Percentiles rank a stretch among this genome's conserved stretches.
Conservation (phyloP, 768 basidiomycete genomes). For the Pleurotus ostreatus region DNA sequence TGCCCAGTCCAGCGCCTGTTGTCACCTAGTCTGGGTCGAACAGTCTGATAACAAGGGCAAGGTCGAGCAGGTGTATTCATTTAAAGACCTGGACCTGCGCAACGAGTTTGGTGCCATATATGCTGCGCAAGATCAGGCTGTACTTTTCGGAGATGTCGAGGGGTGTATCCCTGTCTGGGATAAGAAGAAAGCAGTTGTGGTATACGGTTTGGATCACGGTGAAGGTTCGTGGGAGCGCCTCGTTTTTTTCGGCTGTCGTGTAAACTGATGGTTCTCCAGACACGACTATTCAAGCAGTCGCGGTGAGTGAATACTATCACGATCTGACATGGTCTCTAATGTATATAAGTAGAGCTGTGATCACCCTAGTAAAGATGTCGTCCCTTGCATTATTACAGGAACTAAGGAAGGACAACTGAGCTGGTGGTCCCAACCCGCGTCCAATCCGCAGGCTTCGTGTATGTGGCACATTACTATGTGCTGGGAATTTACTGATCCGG, state of each 20-base stretch:
- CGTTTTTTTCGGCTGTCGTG: conserved; percentile 6
- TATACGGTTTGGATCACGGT: conserved; percentile 59
- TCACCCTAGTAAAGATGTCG: conserved; percentile 31
- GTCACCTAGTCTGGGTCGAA: conserved; percentile 48
- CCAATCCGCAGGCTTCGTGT: not conserved
- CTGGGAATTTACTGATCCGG: not conserved
- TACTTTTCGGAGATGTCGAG: conserved; percentile 54
- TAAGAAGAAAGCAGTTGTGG: conserved; percentile 42
- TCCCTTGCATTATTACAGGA: conserved; percentile 41
- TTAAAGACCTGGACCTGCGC: conserved; percentile 33
- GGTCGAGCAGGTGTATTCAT: conserved; percentile 49
- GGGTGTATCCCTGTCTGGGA: conserved; percentile 64
- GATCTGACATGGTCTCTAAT: conserved; percentile 9
- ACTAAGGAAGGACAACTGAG: conserved; percentile 50
- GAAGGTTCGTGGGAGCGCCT: conserved; percentile 39
- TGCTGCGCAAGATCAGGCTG: conserved; percentile 44
- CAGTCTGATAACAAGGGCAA: conserved; percentile 46
- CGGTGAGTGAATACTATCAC: conserved; percentile 27
- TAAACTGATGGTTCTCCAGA: conserved; percentile 18
- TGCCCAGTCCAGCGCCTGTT: conserved; percentile 44
- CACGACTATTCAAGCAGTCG: conserved; percentile 37
- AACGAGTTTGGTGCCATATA: conserved; percentile 49
- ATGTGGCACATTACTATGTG: not conserved
- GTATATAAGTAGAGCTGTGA: conserved; percentile 39
- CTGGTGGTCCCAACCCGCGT: conserved; percentile 53